These are phyloP conservation scores for Acorus gramineus DNA, from an alignment of 106 monocot genomes.

Conservation along the genomic window DNA sequence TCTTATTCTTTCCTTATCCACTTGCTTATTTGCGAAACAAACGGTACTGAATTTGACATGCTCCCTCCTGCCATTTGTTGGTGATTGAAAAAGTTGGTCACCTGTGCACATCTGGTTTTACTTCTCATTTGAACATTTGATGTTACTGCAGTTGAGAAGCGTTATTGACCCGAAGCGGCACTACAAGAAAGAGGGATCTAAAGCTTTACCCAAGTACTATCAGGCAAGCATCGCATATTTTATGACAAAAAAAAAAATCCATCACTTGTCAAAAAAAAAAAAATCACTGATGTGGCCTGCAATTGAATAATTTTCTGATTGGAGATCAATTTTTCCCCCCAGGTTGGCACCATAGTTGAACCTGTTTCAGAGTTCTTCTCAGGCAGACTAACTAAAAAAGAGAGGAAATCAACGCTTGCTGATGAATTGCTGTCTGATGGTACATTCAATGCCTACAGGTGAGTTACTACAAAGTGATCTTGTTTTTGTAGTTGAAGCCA, in stretches of 20 bases:
- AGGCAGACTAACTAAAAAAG: slow-evolving; percentile 67
- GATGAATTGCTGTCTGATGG: slow-evolving; percentile 70
- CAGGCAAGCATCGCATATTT: slow-evolving; percentile 26
- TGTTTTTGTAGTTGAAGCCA: neutral
- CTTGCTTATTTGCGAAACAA: too few relatives aligned
- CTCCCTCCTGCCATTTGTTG: too few relatives aligned
- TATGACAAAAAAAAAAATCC: neutral
- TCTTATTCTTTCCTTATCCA: too few relatives aligned
- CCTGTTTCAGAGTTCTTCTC: slow-evolving; percentile 72
- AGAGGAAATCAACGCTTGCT: slow-evolving; percentile 70
- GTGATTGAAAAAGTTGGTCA: too few relatives aligned
- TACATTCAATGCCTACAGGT: slow-evolving; percentile 62
- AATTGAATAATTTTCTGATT: too few relatives aligned
- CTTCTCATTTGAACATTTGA: neutral
- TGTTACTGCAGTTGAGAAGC: slow-evolving; percentile 44
- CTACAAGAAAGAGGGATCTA: slow-evolving; percentile 50
- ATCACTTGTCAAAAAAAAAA: too few relatives aligned
- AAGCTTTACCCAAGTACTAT: slow-evolving; percentile 52
- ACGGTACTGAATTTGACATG: too few relatives aligned
- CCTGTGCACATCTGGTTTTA: too few relatives aligned
- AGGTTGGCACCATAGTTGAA: slow-evolving; percentile 85
- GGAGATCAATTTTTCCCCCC: neutral
- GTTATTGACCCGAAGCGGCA: slow-evolving; percentile 59
- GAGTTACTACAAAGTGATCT: neutral
- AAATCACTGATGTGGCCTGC: too few relatives aligned